A percentile compares a stretch with the other conserved stretches of the same genome.
These are phyloP conservation scores for Prunus persica DNA, from an alignment of 306 rosid genomes.

Conservation along the genomic window DNA sequence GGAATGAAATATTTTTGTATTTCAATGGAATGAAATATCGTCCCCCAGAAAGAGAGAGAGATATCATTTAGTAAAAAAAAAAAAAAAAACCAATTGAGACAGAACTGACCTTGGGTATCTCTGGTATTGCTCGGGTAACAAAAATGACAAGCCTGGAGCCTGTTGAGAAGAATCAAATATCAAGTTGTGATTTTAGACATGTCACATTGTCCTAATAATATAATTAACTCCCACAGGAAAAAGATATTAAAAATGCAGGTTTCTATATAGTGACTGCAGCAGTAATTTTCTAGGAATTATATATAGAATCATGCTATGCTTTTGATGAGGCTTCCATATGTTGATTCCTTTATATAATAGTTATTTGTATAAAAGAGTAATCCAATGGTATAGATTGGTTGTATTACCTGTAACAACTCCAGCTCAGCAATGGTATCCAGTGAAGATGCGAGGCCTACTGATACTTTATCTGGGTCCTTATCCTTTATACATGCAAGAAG, in stretches of 20 bases:
- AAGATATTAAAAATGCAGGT: constrained; percentile 11
- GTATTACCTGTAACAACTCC: constrained; percentile 72
- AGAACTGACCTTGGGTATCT: constrained; percentile 75
- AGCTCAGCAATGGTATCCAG: constrained; percentile 84
- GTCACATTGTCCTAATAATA: constrained; percentile 2
- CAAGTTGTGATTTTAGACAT: constrained; percentile 28
- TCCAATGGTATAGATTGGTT: constrained; percentile 13
- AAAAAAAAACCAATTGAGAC: not conserved
- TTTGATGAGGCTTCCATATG: not conserved
- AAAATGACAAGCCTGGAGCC: constrained; percentile 95
- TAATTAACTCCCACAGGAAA: not conserved
- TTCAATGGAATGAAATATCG: not conserved
- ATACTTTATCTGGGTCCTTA: constrained; percentile 81
- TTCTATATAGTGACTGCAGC: constrained; percentile 8
- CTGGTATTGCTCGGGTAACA: constrained; percentile 67
- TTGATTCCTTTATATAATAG: not conserved
- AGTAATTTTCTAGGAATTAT: constrained; percentile 1
- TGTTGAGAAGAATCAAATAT: constrained; percentile 33
- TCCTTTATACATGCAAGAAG: constrained; percentile 68
- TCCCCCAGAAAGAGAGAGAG: not conserved
- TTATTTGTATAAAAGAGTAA: not conserved
- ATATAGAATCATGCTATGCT: not conserved
- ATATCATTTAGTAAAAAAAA: not conserved
- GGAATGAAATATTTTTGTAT: not conserved
- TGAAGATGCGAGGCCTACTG: constrained; percentile 67